phyloP scores from a whole-genome alignment of 257 asterid species.

The Solanum habrochaites region DNA sequence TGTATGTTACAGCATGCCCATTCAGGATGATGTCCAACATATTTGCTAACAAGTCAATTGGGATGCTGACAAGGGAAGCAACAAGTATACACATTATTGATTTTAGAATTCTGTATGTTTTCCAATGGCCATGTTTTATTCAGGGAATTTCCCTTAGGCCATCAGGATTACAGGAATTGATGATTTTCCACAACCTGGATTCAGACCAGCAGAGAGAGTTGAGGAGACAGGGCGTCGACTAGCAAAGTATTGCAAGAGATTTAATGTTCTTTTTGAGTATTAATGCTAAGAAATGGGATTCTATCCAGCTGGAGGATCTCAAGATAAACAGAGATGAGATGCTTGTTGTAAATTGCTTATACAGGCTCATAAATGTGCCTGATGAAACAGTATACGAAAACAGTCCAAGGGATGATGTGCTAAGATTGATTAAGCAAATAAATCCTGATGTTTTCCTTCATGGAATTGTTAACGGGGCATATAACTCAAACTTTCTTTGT shows the following conservation, averaged over 20 bases:
- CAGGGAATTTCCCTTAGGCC: conserved; percentile 23
- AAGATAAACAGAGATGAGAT: conserved; percentile 10
- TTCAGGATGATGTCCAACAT: conserved; percentile 21
- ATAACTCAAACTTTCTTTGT: conserved; percentile 12
- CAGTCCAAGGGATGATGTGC: conserved; percentile 16
- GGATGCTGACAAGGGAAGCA: background rate
- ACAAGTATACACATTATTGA: conserved; percentile 17
- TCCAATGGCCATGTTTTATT: conserved; percentile 34
- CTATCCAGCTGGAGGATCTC: conserved; percentile 15
- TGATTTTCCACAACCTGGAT: conserved; percentile 27
- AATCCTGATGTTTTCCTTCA: conserved; percentile 24
- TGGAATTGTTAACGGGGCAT: conserved; percentile 18
- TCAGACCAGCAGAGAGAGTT: conserved; percentile 13
- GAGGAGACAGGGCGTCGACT: conserved; percentile 18
- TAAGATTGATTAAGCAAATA: conserved; percentile 16
- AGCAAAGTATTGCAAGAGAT: conserved; percentile 13
- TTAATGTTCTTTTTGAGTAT: conserved; percentile 23
- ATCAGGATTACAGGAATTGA: conserved; percentile 27
- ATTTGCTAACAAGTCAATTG: conserved; percentile 21
- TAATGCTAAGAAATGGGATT: conserved; percentile 18
- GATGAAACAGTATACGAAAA: conserved; percentile 7
- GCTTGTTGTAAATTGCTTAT: conserved; percentile 17
- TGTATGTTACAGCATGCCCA: conserved; percentile 11
- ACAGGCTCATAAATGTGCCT: conserved; percentile 15
- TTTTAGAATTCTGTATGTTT: conserved; percentile 27